phyloP scores from a whole-genome alignment of 345 rosid genomes.

The Stellera chamaejasme region DNA sequence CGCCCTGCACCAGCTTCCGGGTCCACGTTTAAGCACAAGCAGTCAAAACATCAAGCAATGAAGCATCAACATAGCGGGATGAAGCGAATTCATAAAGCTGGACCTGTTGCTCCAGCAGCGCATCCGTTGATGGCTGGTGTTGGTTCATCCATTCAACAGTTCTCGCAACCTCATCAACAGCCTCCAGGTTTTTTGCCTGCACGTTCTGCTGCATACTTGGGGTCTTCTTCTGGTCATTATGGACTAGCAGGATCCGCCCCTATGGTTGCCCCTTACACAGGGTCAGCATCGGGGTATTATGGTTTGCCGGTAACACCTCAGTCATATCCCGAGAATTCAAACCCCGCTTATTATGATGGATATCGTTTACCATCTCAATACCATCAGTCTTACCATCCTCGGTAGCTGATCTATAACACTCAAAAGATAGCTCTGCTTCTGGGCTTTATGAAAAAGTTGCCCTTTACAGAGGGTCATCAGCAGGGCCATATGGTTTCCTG shows the following conservation, averaged over 20 bases:
- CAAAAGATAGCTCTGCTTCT: too few species aligned
- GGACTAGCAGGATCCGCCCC: conserved; percentile 27
- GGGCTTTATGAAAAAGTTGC: too few species aligned
- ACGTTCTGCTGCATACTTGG: conserved; percentile 17
- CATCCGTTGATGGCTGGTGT: conserved; percentile 19
- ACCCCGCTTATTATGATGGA: conserved; percentile 31
- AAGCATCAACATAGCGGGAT: conserved; percentile 22
- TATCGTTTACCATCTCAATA: conserved; percentile 39
- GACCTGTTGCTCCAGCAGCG: conserved; percentile 15
- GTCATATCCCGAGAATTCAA: conserved; percentile 28
- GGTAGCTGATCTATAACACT: conserved; percentile 20
- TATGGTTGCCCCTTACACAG: conserved; percentile 26
- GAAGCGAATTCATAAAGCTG: conserved; percentile 29
- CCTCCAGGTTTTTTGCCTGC: conserved; percentile 27
- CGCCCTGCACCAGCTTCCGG: conserved; percentile 25
- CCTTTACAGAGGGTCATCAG: too few species aligned
- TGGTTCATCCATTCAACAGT: conserved; percentile 19
- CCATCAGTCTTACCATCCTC: conserved; percentile 42
- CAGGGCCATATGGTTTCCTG: too few species aligned
- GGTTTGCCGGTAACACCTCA: conserved; percentile 27
- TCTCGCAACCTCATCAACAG: conserved; percentile 34
- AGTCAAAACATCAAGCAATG: conserved; percentile 8
- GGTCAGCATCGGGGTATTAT: conserved; percentile 27
- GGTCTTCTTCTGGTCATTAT: conserved; percentile 26
- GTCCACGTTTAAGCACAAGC: conserved; percentile 28